Percentiles rank a stretch among this genome's conserved stretches.
Conservation (phyloP, 805 yeast genomes). For the Pichia heedii region DNA sequence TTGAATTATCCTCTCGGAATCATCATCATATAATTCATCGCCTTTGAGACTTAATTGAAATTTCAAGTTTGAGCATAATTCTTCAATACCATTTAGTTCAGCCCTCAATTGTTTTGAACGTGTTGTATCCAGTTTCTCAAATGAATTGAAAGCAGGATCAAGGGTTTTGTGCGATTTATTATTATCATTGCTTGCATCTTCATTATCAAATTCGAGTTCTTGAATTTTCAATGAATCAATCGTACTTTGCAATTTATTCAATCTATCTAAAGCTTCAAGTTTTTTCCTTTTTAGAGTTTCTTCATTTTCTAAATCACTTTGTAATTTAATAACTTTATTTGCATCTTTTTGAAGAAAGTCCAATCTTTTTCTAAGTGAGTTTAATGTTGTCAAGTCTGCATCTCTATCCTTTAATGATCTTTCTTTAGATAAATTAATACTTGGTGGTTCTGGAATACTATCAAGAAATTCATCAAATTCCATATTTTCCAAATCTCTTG, state of each 20-base stretch:
- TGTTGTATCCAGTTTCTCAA: constrained; percentile 8
- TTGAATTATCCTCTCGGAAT: constrained; percentile 15
- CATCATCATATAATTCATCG: constrained; percentile 14
- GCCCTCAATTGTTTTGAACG: constrained; percentile 15
- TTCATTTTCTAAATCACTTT: constrained; percentile 37
- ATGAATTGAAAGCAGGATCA: constrained; percentile 19
- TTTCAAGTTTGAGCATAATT: constrained; percentile 19
- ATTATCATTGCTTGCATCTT: no score
- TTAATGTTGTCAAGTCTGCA: constrained; percentile 49
- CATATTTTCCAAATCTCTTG: constrained; percentile 76
- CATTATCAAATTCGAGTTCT: constrained; percentile 10
- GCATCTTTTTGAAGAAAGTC: constrained; percentile 63
- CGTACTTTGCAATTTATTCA: constrained; percentile 53
- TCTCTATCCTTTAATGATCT: constrained; percentile 19
- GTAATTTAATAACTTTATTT: constrained; percentile 64
- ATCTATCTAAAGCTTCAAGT: constrained; percentile 58
- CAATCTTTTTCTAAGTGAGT: constrained; percentile 45
- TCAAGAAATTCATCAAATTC: constrained; percentile 53
- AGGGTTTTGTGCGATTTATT: constrained; percentile 13
- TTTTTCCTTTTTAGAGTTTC: constrained; percentile 54
- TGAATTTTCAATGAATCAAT: constrained; percentile 17
- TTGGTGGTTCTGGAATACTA: constrained; percentile 10
- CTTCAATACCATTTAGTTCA: constrained; percentile 20
- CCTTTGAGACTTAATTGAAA: constrained; percentile 20
- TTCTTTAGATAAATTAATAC: neutral